Evolutionary conservation across 2,329 filamentous ascomycete species (phyloP).

Genomic region (Sarocladium kiliense): DNA sequence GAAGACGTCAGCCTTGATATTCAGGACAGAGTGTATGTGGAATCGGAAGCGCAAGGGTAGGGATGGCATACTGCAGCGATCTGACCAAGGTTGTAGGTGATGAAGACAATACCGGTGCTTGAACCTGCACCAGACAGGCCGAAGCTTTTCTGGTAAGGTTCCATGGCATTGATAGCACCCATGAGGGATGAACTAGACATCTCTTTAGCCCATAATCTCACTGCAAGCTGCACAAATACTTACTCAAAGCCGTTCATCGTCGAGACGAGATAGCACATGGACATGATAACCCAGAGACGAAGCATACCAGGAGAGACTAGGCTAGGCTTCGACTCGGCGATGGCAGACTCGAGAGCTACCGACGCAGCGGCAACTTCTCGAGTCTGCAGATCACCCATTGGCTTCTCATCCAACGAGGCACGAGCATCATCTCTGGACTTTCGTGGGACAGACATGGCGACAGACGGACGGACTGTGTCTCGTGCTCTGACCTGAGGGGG

Average conservation of each 20-base stretch:
- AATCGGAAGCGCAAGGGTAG: background rate
- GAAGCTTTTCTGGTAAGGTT: constrained; percentile 39
- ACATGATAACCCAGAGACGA: constrained; percentile 21
- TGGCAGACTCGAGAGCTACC: constrained; percentile 12
- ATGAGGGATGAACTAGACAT: constrained; percentile 14
- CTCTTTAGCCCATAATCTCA: background rate
- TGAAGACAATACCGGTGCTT: constrained; percentile 37
- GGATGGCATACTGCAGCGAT: constrained; percentile 30
- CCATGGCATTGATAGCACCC: constrained; percentile 39
- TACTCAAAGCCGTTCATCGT: constrained; percentile 24
- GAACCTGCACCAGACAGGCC: constrained; percentile 36
- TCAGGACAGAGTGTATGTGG: background rate
- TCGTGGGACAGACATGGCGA: background rate
- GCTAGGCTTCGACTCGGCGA: constrained; percentile 13
- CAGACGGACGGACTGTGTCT: background rate
- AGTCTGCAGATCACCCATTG: background rate
- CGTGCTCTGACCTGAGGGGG: background rate
- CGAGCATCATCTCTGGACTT: background rate
- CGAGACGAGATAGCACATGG: constrained; percentile 20
- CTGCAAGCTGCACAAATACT: background rate
- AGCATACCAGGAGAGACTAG: constrained; percentile 24
- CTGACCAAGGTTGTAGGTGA: constrained; percentile 42
- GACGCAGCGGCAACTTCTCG: constrained; percentile 8
- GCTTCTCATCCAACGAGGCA: constrained; percentile 4
- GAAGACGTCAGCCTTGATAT: background rate